Base-by-base conservation (phyloP, 73 alveolate species). In the Effrenium voratum region DNA sequence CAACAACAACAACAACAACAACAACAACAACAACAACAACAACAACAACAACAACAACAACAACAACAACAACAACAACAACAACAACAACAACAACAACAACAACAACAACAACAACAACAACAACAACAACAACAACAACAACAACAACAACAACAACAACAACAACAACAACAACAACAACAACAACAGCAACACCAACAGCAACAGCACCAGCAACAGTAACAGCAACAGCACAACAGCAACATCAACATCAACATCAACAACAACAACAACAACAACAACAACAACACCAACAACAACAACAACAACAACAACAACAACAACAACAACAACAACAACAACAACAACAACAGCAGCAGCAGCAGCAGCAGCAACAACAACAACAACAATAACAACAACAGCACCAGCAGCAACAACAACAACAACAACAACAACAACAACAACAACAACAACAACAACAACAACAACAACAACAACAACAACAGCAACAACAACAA, bases 81-180 rank as follows among this genome's bases (percentile, higher is more conserved):
- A 0, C 72, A 57, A 1, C 72, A 57, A 0, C 72, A 57, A 1
- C 72, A 57, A 0, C 72, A 57, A 1, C 72, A 57, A 0, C 72
- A 57, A 1, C 72, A 57, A 0, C 72, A 57, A 1, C 72, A 57
- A 0, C 72, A 57, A 2, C 72, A 57, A 57, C 72, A 57, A 2
- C 72, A 57, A 57, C 72, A 57, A 2, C 72, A 57, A 57, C 72
- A 57, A 57, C 72, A 57, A 2, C 72, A 57, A 2, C 72, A 57
- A 57, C 72, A 57, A 57, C 72, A 57, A 57, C 72, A 57, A 57
- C 72, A 57, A 57, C 72, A 57, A 57, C 72, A 57, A 57, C 72
- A 57, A 57, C 72, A 57, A 57, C 72, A 57, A 57, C 72, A 2
- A 57, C 72, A 57, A 57, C 72, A 55, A 55, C n/a, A n/a, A n/a